Conservation (phyloP, 169 alveolate genomes). For the Plasmodium yoelii region DNA sequence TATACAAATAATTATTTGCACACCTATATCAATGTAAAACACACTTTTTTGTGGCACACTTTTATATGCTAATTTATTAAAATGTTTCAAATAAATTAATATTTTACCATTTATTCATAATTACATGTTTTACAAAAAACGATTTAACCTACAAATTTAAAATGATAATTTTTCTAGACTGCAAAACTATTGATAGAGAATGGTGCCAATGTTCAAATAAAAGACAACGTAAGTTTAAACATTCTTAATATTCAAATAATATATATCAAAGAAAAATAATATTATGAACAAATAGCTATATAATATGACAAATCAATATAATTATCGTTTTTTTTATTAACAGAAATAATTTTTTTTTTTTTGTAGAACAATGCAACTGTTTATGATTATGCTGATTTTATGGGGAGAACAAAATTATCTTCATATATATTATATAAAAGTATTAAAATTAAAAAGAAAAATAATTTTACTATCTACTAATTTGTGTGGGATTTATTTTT, state of each 20-base stretch:
- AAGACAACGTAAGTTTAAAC: slow-evolving; percentile 38
- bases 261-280: neutral
- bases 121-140: too few species aligned
- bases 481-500: too few species aligned
- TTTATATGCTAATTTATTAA: too few species aligned
- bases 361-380: slow-evolving; percentile 63
- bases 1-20: neutral
- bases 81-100: too few species aligned
- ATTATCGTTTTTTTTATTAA: neutral
- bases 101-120: too few species aligned
- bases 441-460: slow-evolving; percentile 4
- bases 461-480: neutral
- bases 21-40: neutral
- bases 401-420: slow-evolving; percentile 48
- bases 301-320: neutral
- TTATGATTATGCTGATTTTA: slow-evolving; percentile 64
- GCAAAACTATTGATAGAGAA: slow-evolving; percentile 51
- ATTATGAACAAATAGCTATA: neutral
- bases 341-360: slow-evolving; percentile 6
- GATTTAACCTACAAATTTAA: too few species aligned
- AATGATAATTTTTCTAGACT: neutral
- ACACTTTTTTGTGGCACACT: too few species aligned
- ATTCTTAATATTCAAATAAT: neutral
- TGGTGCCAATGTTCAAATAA: slow-evolving; percentile 70
- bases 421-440: slow-evolving; percentile 68